These are phyloP conservation scores for Kazachstania viticola DNA, from an alignment of 805 yeast species.

Conservation along the genomic window DNA sequence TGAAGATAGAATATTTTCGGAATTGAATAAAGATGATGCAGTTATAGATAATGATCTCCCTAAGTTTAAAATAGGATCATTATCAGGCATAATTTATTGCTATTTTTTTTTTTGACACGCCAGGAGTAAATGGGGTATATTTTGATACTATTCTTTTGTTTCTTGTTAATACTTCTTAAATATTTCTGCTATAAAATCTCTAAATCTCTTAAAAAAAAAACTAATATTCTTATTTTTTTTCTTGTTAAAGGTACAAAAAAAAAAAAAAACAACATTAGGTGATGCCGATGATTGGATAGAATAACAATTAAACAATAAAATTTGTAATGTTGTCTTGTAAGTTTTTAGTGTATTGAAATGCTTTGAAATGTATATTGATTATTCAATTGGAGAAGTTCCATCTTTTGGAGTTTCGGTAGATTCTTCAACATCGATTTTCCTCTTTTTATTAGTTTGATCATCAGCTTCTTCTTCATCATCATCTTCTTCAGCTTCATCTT, in stretches of 20 bases:
- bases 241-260: too few relatives aligned
- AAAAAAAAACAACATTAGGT: too few relatives aligned
- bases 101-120: too few relatives aligned
- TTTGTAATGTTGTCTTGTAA: background rate
- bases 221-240: too few relatives aligned
- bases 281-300: too few relatives aligned
- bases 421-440: constrained; percentile 8
- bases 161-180: too few relatives aligned
- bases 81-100: constrained; percentile 4
- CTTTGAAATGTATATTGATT: background rate
- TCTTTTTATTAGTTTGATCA: constrained; percentile 6
- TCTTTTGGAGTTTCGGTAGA: constrained; percentile 21
- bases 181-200: too few relatives aligned
- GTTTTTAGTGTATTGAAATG: background rate
- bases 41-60: constrained; percentile 44
- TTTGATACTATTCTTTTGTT: too few relatives aligned
- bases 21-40: constrained; percentile 42
- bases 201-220: too few relatives aligned
- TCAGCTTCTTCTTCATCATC: constrained; percentile 10
- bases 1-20: constrained; percentile 26
- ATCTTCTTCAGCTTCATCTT: constrained; percentile 25
- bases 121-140: too few relatives aligned
- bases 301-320: too few relatives aligned
- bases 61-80: constrained; percentile 23
- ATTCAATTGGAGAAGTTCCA: constrained; percentile 7